These are phyloP conservation scores for Elasticomyces elasticus DNA, from an alignment of 495 filamentous ascomycete genomes.

Conservation along the genomic window DNA sequence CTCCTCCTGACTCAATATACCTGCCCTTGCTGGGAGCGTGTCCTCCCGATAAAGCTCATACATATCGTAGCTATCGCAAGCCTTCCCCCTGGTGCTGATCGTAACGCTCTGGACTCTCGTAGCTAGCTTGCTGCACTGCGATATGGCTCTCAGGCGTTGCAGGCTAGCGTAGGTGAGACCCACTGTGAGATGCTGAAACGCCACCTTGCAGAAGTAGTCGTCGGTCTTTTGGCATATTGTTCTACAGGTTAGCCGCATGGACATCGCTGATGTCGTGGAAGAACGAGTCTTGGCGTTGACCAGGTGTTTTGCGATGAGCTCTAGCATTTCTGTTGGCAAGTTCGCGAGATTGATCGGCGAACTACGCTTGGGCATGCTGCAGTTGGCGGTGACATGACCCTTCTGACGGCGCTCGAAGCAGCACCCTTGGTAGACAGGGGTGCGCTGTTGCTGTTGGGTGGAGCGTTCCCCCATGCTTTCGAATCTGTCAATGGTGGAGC, in stretches of 20 bases:
- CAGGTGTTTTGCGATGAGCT: neutral
- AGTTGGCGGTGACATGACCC: neutral
- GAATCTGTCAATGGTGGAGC: neutral
- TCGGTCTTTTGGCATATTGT: neutral
- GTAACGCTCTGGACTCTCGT: neutral
- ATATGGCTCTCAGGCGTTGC: neutral
- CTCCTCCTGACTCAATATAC: neutral
- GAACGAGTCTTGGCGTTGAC: too few species aligned
- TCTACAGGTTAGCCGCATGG: neutral
- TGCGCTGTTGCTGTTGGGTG: neutral
- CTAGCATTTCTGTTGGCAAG: neutral
- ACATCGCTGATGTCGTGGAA: too few species aligned
- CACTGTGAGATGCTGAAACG: neutral
- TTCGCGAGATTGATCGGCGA: neutral
- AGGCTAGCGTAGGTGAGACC: neutral
- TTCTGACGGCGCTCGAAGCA: neutral
- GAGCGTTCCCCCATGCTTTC: neutral
- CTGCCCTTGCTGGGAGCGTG: neutral
- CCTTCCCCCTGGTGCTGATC: neutral
- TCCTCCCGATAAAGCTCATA: neutral
- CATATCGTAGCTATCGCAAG: neutral
- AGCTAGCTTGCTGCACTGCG: neutral
- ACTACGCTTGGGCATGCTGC: neutral
- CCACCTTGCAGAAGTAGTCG: neutral
- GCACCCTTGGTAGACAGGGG: neutral